Conservation (phyloP, 192 early-diverging fungal species). For the Linnemannia exigua region DNA sequence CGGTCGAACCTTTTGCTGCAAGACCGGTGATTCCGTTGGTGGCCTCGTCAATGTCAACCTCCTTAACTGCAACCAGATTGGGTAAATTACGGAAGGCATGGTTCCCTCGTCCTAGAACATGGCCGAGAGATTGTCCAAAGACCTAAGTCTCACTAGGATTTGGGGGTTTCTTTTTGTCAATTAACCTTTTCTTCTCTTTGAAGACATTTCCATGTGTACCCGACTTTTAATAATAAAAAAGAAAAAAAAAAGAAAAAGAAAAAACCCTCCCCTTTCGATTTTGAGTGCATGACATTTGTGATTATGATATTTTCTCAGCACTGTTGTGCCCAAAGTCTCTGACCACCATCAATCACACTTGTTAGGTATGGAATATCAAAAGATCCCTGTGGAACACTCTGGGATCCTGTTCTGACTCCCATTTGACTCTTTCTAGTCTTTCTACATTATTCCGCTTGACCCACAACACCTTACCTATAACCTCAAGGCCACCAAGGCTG, state of each 20-base stretch:
- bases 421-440: neutral
- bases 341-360: neutral
- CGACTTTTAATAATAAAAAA: neutral
- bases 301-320: neutral
- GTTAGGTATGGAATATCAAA: neutral
- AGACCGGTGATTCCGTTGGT: neutral
- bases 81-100: neutral
- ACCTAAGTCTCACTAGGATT: neutral
- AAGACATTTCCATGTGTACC: neutral
- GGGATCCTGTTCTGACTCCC: neutral
- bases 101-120: neutral
- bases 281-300: neutral
- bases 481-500: neutral
- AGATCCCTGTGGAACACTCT: neutral
- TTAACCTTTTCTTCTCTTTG: neutral
- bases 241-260: no score
- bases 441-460: neutral
- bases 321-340: neutral
- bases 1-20: slow-evolving; percentile 4
- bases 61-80: neutral
- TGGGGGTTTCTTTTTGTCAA: neutral
- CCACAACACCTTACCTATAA: neutral
- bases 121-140: neutral
- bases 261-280: neutral
- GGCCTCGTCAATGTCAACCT: neutral